phyloP scores from a whole-genome alignment of 495 filamentous ascomycete species.

The Aspergillus haitiensis region DNA sequence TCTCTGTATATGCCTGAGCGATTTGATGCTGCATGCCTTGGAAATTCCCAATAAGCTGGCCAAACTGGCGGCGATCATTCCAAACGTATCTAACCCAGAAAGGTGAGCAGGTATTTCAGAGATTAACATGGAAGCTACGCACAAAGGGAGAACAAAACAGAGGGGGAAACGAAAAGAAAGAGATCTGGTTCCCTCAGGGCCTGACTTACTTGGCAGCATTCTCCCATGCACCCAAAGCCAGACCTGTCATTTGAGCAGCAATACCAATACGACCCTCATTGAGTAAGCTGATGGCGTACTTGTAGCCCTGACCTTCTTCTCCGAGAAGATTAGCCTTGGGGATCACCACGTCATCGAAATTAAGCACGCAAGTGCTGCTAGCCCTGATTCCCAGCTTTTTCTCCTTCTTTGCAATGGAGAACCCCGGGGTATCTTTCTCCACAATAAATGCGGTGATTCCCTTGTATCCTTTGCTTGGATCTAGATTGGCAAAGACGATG shows the following conservation, averaged over 20 bases:
- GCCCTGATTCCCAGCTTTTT: conserved; percentile 98
- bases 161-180: background rate
- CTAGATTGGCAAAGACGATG: conserved; percentile 95
- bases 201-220: conserved; percentile 76
- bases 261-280: conserved; percentile 99
- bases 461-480: conserved; percentile 85
- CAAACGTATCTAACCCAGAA: conserved; percentile 65
- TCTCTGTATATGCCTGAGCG: conserved; percentile 93
- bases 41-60: conserved; percentile 88
- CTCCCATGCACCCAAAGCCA: conserved; percentile 93
- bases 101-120: background rate
- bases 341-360: conserved; percentile 94
- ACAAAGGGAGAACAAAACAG: background rate
- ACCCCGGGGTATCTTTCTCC: conserved; percentile 84
- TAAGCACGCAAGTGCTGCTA: conserved; percentile 93
- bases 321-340: conserved; percentile 85
- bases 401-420: conserved; percentile 98
- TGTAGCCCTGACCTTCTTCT: conserved; percentile 88
- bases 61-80: conserved; percentile 98
- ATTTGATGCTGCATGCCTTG: conserved; percentile 99
- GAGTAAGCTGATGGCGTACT: conserved; percentile 92
- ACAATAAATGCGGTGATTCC: conserved; percentile 96
- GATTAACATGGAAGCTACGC: background rate
- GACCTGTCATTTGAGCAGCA: conserved; percentile 97
- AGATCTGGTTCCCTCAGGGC: background rate